Evolutionary conservation across 202 grass and related monocot species (phyloP).

Genomic region (Panicum virgatum): DNA sequence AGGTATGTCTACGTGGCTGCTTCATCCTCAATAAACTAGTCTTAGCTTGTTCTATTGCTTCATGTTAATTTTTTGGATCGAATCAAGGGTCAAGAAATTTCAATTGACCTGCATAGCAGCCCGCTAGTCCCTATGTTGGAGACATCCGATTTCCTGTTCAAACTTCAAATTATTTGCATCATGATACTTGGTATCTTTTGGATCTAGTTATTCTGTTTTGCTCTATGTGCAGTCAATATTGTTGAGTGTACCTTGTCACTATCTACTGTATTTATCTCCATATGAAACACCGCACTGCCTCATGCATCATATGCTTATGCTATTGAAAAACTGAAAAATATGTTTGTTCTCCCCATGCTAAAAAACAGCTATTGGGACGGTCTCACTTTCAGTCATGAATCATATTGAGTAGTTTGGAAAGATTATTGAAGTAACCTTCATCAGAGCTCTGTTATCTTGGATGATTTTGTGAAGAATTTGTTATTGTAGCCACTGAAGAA

Average conservation of each 20-base stretch:
- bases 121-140: background rate
- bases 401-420: background rate
- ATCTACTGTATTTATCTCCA: background rate
- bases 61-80: background rate
- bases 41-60: background rate
- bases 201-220: constrained; percentile 10
- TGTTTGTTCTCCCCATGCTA: background rate
- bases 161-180: background rate
- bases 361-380: constrained; percentile 15
- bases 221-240: background rate
- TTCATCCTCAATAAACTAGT: constrained; percentile 24
- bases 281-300: constrained; percentile 3
- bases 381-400: background rate
- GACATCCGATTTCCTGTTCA: background rate
- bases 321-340: constrained; percentile 3
- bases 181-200: background rate
- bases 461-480: background rate
- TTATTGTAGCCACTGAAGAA: background rate
- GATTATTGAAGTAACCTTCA: background rate
- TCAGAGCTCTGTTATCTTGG: background rate
- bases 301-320: constrained; percentile 25
- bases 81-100: background rate
- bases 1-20: constrained; percentile 50
- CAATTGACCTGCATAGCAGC: background rate
- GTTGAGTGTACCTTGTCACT: background rate